phyloP scores from a whole-genome alignment of 202 grass and related monocot species.

The Digitaria exilis region DNA sequence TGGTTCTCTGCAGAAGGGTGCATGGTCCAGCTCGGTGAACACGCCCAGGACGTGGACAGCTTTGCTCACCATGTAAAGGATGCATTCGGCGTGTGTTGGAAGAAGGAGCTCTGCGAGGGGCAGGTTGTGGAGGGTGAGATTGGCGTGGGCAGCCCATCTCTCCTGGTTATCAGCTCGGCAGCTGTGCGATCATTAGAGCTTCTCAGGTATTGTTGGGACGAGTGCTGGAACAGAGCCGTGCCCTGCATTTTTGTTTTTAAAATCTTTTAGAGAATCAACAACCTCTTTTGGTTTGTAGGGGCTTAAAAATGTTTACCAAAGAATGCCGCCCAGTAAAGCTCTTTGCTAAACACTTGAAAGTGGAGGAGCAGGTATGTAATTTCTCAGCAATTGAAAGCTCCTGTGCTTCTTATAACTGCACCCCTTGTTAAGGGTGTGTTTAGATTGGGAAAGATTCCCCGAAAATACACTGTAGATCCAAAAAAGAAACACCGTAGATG shows the following conservation, averaged over 20 bases:
- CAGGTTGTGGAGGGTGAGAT: slow-evolving; percentile 41
- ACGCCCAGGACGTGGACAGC: slow-evolving; percentile 66
- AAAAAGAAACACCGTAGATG: no score
- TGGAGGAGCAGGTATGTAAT: slow-evolving; percentile 82
- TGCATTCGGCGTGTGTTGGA: slow-evolving; percentile 62
- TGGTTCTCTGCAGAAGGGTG: slow-evolving; percentile 51
- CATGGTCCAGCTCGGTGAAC: slow-evolving; percentile 71
- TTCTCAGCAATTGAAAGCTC: slow-evolving; percentile 13
- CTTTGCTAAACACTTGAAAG: slow-evolving; percentile 95
- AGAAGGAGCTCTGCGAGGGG: slow-evolving; percentile 69
- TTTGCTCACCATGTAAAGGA: slow-evolving; percentile 73
- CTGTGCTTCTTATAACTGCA: neutral
- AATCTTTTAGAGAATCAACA: neutral
- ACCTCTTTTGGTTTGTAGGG: slow-evolving; percentile 52
- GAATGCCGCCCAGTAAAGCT: slow-evolving; percentile 84
- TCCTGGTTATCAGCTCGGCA: slow-evolving; percentile 75
- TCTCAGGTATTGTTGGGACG: slow-evolving; percentile 54
- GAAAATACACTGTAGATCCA: no score
- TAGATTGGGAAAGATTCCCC: no score
- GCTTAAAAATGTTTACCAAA: slow-evolving; percentile 76
- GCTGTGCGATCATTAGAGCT: slow-evolving; percentile 83
- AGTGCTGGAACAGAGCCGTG: neutral
- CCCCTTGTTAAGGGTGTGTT: neutral
- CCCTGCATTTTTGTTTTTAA: neutral
- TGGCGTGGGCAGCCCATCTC: slow-evolving; percentile 60